phyloP scores from a whole-genome alignment of 306 rosid genomes.

The Cucurbita maxima region DNA sequence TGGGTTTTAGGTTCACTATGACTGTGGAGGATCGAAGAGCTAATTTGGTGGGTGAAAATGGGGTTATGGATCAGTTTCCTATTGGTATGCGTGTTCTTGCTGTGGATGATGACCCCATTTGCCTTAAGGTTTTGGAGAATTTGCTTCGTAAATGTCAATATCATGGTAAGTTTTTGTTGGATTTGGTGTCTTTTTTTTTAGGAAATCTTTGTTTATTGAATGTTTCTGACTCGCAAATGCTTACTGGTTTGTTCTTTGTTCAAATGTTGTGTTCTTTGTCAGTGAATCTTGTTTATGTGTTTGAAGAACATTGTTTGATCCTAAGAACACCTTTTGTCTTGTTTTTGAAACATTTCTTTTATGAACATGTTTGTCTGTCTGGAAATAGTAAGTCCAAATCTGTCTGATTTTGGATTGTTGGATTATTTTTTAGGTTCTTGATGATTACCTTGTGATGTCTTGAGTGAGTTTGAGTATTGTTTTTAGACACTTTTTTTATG shows the following conservation, averaged over 20 bases:
- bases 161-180: slow-evolving; percentile 33
- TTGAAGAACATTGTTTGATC: not conserved
- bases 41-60: slow-evolving; percentile 17
- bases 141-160: slow-evolving; percentile 67
- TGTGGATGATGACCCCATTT: slow-evolving; percentile 60
- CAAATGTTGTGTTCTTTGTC: no score
- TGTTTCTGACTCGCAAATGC: no score
- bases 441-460: not conserved
- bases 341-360: not conserved
- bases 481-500: not conserved
- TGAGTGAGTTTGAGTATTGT: not conserved
- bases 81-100: slow-evolving; percentile 78
- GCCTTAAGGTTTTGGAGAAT: slow-evolving; percentile 50
- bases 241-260: no score
- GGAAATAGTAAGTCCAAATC: not conserved
- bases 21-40: slow-evolving; percentile 35
- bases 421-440: not conserved
- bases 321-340: not conserved
- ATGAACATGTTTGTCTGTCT: not conserved
- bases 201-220: no score
- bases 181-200: not conserved
- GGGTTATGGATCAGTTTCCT: slow-evolving; percentile 34
- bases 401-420: not conserved
- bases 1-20: slow-evolving; percentile 19
- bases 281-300: not conserved